Evolutionary conservation across 306 rosid genomes (phyloP).

Genomic region (Erythrophleum fordii): DNA sequence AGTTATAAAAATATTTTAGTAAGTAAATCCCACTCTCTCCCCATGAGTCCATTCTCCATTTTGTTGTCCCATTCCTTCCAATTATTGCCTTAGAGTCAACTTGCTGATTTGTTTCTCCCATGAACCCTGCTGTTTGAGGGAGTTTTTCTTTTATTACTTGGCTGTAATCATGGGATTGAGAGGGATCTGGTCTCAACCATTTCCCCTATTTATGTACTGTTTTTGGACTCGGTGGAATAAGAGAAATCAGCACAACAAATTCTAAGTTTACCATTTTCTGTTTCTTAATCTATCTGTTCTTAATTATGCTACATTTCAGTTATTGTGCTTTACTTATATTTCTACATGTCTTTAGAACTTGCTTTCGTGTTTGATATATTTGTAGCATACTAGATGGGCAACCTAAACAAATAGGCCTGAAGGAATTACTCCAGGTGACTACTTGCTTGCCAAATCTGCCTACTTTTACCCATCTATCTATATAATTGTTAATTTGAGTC

Average conservation of each 20-base stretch:
- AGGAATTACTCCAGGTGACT: slow-evolving; percentile 81
- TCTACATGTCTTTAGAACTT: slow-evolving; percentile 9
- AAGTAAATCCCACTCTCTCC: no score
- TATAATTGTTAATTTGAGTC: slow-evolving; percentile 15
- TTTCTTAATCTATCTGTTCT: background rate
- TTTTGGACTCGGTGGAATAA: background rate
- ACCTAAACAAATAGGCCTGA: slow-evolving; percentile 91
- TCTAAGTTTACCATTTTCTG: background rate
- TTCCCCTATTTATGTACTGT: background rate
- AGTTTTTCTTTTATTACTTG: background rate
- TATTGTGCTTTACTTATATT: slow-evolving; percentile 16
- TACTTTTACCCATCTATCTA: slow-evolving; percentile 6
- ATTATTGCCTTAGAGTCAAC: no score
- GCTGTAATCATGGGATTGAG: background rate
- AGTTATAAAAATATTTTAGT: no score
- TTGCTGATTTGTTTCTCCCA: background rate
- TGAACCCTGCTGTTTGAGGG: background rate
- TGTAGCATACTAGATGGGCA: slow-evolving; percentile 82
- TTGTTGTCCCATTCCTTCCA: no score
- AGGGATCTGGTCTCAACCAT: background rate
- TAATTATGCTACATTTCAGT: background rate
- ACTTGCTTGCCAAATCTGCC: slow-evolving; percentile 5
- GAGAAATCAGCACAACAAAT: background rate
- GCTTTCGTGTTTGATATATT: slow-evolving; percentile 25
- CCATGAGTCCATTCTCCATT: no score